Base-by-base conservation (phyloP, 768 basidiomycete genomes). In the Terana coerulea region DNA sequence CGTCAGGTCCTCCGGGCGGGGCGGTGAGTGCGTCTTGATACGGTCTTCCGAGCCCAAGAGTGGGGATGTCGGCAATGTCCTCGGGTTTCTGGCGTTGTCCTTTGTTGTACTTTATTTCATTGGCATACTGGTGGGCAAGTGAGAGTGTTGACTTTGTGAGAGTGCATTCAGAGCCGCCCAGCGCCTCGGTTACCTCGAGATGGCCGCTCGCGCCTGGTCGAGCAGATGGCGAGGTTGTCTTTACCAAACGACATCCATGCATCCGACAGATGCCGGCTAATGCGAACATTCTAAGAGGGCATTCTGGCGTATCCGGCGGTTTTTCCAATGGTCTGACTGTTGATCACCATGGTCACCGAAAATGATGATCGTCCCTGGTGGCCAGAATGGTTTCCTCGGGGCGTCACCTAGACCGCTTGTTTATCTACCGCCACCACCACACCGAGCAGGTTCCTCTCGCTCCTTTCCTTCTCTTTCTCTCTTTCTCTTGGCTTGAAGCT, bases 351-450 rank as follows among this genome's bases (percentile, higher is more conserved):
- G 56, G 34, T 28, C 43, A 57, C 52, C 46, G 44, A 53, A 24
- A 37, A 12, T 54, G 53, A 54, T 54, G 53, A 21, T 17, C 30
- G 48, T 22, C 45, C 45, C 37, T 19, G 37, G 24, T n/a, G 37
- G 34, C 85, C 30, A 15, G 22, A 26, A 50, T 36, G 21, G 51
- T 26, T 28, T 33, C 25, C 40, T 29, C 34, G n/a, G 34, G 5
- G 41, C 17, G 39, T 51, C 92, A 89, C 15, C 10, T 33, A 17
- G 24, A 43, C 5, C 31, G 11, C 24, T 26, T 35, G 33, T 48
- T 50, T 49, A 53, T 49, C 51, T 36, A 42, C 55, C 51, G 43
- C 51, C 55, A 44, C 31, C 47, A 34, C 31, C 42, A 15, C 52
- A 14, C 25, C 28, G 14, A 7, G 46, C 28, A 10, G 14, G 9